These are phyloP conservation scores for Gyromitra esculenta DNA, from an alignment of 2,329 filamentous ascomycete genomes.

Conservation along the genomic window DNA sequence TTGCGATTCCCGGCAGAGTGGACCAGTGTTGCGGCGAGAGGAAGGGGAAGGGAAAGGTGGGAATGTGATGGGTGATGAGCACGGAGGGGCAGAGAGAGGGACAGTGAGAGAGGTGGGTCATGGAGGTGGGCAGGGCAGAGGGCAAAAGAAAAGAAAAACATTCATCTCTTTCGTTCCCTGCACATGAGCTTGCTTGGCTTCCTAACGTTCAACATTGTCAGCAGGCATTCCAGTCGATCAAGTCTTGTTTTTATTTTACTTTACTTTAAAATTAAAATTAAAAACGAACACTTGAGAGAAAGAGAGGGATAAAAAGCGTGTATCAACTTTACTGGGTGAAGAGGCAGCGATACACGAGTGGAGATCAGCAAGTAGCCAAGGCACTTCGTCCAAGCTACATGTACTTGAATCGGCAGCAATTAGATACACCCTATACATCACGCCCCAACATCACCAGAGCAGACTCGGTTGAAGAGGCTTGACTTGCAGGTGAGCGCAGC, in stretches of 20 bases:
- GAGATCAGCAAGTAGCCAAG: slow-evolving; percentile 9
- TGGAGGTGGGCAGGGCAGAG: not conserved
- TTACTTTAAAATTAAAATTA: not conserved
- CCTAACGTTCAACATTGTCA: slow-evolving; percentile 14
- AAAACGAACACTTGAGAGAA: not conserved
- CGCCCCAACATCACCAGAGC: not conserved
- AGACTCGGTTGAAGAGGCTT: not conserved
- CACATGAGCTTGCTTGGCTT: slow-evolving; percentile 13
- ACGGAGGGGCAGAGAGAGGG: not conserved
- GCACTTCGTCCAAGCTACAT: slow-evolving; percentile 35
- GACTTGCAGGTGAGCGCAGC: slow-evolving; percentile 7
- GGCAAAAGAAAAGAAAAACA: slow-evolving; percentile 11
- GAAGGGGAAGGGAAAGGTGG: not conserved
- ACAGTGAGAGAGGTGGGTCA: not conserved
- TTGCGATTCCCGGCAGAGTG: slow-evolving; percentile 25
- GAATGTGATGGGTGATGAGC: slow-evolving; percentile 19
- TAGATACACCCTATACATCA: slow-evolving; percentile 2
- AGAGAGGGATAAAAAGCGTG: slow-evolving; percentile 20
- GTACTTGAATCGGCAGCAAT: not conserved
- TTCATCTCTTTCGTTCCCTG: slow-evolving; percentile 18
- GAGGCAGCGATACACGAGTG: not conserved
- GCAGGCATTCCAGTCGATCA: slow-evolving; percentile 26
- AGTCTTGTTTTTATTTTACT: not conserved
- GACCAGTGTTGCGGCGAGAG: not conserved
- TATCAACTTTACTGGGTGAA: slow-evolving; percentile 27